Evolutionary conservation across 176 grass and related monocot species (phyloP).

Genomic region (Microstegium vimineum): DNA sequence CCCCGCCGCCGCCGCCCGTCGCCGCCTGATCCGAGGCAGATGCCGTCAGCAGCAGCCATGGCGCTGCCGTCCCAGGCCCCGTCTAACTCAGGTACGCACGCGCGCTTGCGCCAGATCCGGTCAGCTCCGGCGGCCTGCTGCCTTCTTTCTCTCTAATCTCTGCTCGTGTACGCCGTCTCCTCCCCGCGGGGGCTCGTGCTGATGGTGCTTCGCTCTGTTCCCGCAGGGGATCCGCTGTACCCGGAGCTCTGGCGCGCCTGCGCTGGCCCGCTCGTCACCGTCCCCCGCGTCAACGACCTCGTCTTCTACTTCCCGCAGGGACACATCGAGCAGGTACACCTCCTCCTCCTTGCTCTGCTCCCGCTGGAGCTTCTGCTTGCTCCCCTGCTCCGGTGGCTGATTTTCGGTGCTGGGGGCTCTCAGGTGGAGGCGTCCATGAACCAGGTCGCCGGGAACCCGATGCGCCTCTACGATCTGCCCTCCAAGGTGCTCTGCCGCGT

Average conservation of each 20-base stretch:
- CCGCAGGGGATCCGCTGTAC: slow-evolving; percentile 59
- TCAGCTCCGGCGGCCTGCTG: not conserved
- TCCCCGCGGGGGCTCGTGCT: not conserved
- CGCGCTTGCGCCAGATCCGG: slow-evolving; percentile 33
- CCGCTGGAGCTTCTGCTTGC: too few relatives aligned
- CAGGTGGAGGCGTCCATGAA: slow-evolving; percentile 95
- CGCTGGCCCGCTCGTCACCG: slow-evolving; percentile 83
- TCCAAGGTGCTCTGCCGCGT: slow-evolving; percentile 90
- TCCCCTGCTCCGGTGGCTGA: not conserved
- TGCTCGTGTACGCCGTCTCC: not conserved
- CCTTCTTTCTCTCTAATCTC: not conserved
- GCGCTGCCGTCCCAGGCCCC: slow-evolving; percentile 15
- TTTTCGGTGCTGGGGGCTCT: not conserved
- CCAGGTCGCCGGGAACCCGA: slow-evolving; percentile 67
- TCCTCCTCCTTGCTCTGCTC: not conserved
- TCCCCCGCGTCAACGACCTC: slow-evolving; percentile 59
- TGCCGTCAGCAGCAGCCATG: slow-evolving; percentile 26
- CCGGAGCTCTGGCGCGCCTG: slow-evolving; percentile 88
- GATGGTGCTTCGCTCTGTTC: not conserved
- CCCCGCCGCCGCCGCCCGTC: slow-evolving; percentile 5
- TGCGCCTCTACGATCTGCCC: slow-evolving; percentile 80
- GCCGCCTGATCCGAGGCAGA: slow-evolving; percentile 8
- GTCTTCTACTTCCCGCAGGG: slow-evolving; percentile 98
- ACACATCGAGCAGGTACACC: slow-evolving; percentile 85
- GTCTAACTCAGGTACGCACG: slow-evolving; percentile 30